phyloP scores from a whole-genome alignment of 106 monocot genomes.

The Cymbidium sinense region DNA sequence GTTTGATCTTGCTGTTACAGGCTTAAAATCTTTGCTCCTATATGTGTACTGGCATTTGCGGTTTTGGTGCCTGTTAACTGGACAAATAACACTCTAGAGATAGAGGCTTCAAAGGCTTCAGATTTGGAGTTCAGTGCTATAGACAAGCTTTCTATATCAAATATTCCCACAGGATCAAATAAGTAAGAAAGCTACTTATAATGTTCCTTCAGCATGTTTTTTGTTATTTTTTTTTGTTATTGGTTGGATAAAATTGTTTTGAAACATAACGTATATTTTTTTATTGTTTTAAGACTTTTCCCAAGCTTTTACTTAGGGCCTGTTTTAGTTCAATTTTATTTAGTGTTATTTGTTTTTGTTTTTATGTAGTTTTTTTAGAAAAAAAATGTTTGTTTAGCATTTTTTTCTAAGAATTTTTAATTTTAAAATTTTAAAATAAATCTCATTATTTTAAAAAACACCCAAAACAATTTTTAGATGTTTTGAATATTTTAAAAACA shows the following conservation, averaged over 20 bases:
- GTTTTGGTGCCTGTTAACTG: slow-evolving; percentile 85
- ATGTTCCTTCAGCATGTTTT: background rate
- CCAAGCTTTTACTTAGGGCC: background rate
- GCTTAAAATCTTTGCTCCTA: slow-evolving; percentile 85
- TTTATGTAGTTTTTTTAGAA: no score
- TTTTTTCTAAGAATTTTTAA: no score
- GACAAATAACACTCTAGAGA: slow-evolving; percentile 61
- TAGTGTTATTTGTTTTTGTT: no score
- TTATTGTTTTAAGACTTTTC: background rate
- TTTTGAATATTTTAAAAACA: no score
- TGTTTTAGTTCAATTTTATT: no score
- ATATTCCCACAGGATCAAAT: slow-evolving; percentile 61
- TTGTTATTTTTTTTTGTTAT: background rate
- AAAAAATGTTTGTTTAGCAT: no score
- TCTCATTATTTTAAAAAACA: no score
- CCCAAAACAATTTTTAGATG: no score
- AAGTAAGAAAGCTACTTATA: slow-evolving; percentile 41
- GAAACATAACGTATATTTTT: background rate
- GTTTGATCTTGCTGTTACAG: slow-evolving; percentile 27
- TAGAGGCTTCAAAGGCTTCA: slow-evolving; percentile 11
- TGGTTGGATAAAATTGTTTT: background rate
- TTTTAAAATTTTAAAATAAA: no score
- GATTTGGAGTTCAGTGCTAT: slow-evolving; percentile 51
- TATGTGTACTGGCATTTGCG: slow-evolving; percentile 68
- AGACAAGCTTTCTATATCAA: slow-evolving; percentile 95